Conservation (phyloP, 2,329 filamentous ascomycete genomes). For the Cercospora sojina region DNA sequence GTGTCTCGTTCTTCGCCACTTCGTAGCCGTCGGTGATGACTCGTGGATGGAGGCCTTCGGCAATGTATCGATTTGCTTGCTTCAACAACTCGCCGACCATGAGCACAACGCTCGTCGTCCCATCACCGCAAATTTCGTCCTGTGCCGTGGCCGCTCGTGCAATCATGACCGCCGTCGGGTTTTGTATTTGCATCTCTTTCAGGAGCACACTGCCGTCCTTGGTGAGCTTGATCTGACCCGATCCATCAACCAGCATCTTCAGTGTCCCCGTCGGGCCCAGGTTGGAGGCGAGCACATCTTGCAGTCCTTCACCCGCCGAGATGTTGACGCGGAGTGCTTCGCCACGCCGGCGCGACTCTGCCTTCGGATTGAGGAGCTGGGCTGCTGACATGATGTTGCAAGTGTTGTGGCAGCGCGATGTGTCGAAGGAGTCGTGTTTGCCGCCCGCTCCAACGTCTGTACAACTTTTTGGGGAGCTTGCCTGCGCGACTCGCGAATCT, state of each 20-base stretch:
- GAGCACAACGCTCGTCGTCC: constrained; percentile 93
- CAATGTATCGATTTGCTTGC: constrained; percentile 94
- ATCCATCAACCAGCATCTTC: constrained; percentile 78
- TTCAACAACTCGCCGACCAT: constrained; percentile 95
- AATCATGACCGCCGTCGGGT: constrained; percentile 87
- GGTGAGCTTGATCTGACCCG: constrained; percentile 87
- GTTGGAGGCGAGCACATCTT: constrained; percentile 86
- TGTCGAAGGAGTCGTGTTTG: background rate
- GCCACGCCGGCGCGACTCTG: constrained; percentile 93
- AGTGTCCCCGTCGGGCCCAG: constrained; percentile 89
- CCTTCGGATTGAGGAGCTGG: constrained; percentile 97
- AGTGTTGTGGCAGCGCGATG: constrained; percentile 1
- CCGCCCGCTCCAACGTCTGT: background rate
- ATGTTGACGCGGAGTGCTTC: constrained; percentile 98
- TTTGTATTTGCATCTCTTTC: constrained; percentile 88
- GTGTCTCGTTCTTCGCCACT: constrained; percentile 86
- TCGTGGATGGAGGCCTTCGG: constrained; percentile 92
- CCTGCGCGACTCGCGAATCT: constrained; percentile 6
- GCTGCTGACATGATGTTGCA: constrained; percentile 77
- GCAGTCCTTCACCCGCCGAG: constrained; percentile 80
- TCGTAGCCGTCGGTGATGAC: constrained; percentile 98
- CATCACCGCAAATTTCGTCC: constrained; percentile 97
- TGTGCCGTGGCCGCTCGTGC: constrained; percentile 87
- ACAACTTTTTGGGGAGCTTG: constrained; percentile 13
- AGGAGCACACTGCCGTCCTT: constrained; percentile 92